phyloP scores from a whole-genome alignment of 2,329 filamentous ascomycete species.

The Fusarium graminum region DNA sequence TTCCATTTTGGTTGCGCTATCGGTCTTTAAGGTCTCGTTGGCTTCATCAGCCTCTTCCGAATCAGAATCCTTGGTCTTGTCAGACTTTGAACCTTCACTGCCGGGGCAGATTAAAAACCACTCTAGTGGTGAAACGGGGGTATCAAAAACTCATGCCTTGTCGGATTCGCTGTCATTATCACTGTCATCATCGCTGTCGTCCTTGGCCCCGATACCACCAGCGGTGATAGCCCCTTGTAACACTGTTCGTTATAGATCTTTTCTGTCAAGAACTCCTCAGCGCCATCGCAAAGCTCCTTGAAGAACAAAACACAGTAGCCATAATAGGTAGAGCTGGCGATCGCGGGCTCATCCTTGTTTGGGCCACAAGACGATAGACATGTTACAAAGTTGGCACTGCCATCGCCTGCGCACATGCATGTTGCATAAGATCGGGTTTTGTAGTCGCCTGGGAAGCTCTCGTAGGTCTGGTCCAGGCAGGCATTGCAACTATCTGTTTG shows the following conservation, averaged over 20 bases:
- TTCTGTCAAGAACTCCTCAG: background rate
- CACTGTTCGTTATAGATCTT: constrained; percentile 1
- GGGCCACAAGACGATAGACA: background rate
- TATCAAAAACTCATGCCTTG: background rate
- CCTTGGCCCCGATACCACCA: background rate
- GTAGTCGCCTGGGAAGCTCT: background rate
- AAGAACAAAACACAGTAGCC: constrained; percentile 7
- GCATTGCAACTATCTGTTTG: background rate
- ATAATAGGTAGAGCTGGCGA: background rate
- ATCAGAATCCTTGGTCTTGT: background rate
- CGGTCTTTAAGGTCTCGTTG: background rate
- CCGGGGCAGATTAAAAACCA: background rate
- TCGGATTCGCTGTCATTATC: background rate
- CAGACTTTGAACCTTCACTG: background rate
- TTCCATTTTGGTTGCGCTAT: background rate
- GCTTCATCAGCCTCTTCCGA: background rate
- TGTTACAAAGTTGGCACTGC: background rate
- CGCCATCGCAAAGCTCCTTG: constrained; percentile 1
- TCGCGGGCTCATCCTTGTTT: background rate
- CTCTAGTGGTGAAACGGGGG: accelerated
- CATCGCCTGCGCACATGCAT: constrained; percentile 9
- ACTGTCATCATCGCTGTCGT: background rate
- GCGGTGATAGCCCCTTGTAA: background rate
- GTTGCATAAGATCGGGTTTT: constrained; percentile 6
- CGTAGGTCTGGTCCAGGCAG: constrained; percentile 1